Base-by-base conservation (phyloP, 164 flowering plant species). In the Macadamia integrifolia region DNA sequence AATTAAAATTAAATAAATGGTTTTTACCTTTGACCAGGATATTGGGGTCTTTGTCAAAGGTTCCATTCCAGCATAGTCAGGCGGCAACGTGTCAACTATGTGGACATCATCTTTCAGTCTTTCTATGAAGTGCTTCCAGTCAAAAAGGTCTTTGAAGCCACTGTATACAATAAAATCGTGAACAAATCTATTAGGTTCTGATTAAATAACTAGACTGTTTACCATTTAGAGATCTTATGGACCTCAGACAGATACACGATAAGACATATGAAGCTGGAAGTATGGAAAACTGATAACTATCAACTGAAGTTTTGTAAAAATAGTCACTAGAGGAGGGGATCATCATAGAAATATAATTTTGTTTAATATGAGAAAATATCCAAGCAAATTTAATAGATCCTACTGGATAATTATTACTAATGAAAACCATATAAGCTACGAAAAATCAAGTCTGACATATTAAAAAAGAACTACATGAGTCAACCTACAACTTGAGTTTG, bases 71-170 rank as follows among this genome's bases (percentile, higher is more conserved):
- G 71, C 61, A 17, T 63, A 48, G 17, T 32, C 29, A 28, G 29
- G 50, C 32, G 74, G 69, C 12, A 71, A 48, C 0, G 64, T 44
- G 30, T 71, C 74, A 18, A 71, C 64, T 29, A 71, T 66, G 17
- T 71, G 56, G 43, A 71, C 18, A 29, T 71, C 74, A 48, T 66
- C 74, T 32, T 71, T 71, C 31, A 71, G 46, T 13, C 8, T 30
- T 9, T 71, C 65, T n/a, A 71, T 71, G 69, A 65, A 71, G 62
- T 65, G 69, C 65, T 52, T 60, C 65, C 64, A 65, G 58, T 71
- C 64, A 43, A 71, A 71, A 18, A 71, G 29, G 48, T 71, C 74
- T 35, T 60, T 59, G 32, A 71, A 71, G 29, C 65, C 69, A 66
- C 74, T 71, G 43, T 35, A 58, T 5, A 23, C 23, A 3, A 67